These are phyloP conservation scores for Fusarium musae DNA, from an alignment of 2,329 filamentous ascomycete genomes.

Conservation along the genomic window DNA sequence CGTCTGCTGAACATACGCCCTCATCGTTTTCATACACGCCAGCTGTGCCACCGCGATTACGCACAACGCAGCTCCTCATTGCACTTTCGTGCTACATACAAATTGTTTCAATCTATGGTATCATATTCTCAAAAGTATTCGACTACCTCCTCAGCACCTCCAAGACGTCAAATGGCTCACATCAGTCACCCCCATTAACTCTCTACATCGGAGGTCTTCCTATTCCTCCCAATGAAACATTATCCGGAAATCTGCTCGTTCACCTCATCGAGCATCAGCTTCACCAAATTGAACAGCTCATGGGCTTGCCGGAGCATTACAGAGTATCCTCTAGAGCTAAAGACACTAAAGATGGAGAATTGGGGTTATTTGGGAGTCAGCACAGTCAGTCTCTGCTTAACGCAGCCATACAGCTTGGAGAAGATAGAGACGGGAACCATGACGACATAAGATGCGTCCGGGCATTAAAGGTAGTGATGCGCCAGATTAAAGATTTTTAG, in stretches of 20 bases:
- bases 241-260: slow-evolving; percentile 9
- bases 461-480: slow-evolving; percentile 3
- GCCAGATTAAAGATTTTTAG: slow-evolving; percentile 17
- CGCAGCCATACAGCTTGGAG: background rate
- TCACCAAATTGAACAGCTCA: slow-evolving; percentile 12
- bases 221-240: background rate
- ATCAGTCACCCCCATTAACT: background rate
- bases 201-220: background rate
- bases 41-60: background rate
- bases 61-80: slow-evolving; percentile 9
- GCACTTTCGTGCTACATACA: slow-evolving; percentile 13
- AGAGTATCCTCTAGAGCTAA: slow-evolving; percentile 9
- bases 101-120: slow-evolving; percentile 15
- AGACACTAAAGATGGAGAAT: slow-evolving; percentile 4
- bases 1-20: background rate
- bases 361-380: slow-evolving; percentile 3
- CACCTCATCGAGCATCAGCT: slow-evolving; percentile 8
- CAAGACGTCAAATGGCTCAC: background rate
- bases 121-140: slow-evolving; percentile 6
- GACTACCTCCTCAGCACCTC: background rate
- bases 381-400: slow-evolving; percentile 4
- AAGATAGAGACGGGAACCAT: slow-evolving; percentile 14
- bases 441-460: slow-evolving; percentile 10
- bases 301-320: slow-evolving; percentile 1
- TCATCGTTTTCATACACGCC: slow-evolving; percentile 3